These are phyloP conservation scores for Echites panduratus DNA, from an alignment of 257 asterid genomes.

Conservation along the genomic window DNA sequence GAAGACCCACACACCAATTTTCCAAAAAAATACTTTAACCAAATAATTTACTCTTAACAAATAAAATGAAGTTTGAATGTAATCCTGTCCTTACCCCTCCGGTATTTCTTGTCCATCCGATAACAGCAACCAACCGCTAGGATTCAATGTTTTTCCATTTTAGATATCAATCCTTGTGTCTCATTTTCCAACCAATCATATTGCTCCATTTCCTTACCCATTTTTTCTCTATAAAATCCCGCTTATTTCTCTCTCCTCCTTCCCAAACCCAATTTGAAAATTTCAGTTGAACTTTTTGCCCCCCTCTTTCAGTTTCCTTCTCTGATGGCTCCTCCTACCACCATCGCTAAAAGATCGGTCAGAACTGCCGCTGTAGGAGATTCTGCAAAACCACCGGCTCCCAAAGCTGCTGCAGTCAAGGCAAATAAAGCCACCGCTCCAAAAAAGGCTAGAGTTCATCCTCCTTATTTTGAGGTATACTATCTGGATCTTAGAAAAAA, in stretches of 20 bases:
- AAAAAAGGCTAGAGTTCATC: constrained; percentile 45
- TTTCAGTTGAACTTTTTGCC: neutral
- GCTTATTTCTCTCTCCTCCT: constrained; percentile 3
- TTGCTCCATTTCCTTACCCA: constrained; percentile 25
- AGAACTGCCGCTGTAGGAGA: neutral
- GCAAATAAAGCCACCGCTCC: constrained; percentile 51
- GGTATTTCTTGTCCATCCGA: constrained; percentile 37
- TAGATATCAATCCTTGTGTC: constrained; percentile 42
- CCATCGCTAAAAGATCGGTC: neutral
- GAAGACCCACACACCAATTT: too few species aligned
- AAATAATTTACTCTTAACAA: too few species aligned
- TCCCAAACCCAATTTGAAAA: neutral
- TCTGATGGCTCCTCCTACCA: constrained; percentile 13
- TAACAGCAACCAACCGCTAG: constrained; percentile 43
- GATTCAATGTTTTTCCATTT: constrained; percentile 33
- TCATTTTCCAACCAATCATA: constrained; percentile 47
- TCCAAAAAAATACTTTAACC: too few species aligned
- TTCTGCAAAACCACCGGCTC: constrained; percentile 1
- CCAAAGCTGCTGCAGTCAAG: constrained; percentile 16
- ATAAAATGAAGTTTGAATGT: too few species aligned
- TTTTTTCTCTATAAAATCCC: constrained; percentile 7
- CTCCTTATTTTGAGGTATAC: constrained; percentile 72
- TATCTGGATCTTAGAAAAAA: neutral
- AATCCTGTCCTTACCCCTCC: neutral
- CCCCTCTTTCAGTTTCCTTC: neutral